Evolutionary conservation across 2,329 filamentous ascomycete species (phyloP), one percentile per base, ranked within the genome.

Genomic region (Cercospora zeina): DNA sequence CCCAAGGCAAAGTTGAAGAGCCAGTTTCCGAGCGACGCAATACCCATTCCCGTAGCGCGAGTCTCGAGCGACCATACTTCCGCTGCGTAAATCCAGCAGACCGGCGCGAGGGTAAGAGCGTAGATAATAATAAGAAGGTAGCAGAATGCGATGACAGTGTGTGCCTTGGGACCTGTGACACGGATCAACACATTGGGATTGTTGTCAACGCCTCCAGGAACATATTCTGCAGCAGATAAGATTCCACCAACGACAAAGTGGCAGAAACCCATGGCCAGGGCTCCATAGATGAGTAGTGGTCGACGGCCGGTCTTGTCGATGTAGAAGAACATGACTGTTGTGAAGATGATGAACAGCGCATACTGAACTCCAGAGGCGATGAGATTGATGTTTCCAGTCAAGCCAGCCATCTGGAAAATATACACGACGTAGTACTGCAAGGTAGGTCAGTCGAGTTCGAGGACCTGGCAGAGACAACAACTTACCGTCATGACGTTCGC

Each of bases 231-330:
- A 73, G 4, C 71, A 70, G 8, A 76, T 73, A 83, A 70, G 30
- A 80, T 69, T 30, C 78, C 79, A 14, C 78, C 92, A 59, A 95
- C 89, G 73, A 96, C 82, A 82, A 95, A 95, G 77, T 96, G 88
- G 80, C 89, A 92, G 70, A 93, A 74, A 10, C 91, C 81, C 92
- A 96, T 96, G 69, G 90, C 89, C 2, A 87, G 63, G 31, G 90
- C 91, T 69, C 92, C 92, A 71, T 82, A 84, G 74, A 96, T 85
- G 68, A 80, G 69, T 1, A 79, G 69, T 9, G 75, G 74, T 16
- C 77, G 69, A 54, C 77, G 71, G 19, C 77, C 76, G 54, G 74
- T 75, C 55, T 74, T 75, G 66, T 79, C 77, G 62, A 79, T 76
- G 64, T 75, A 77, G 69, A 77, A 75, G 66, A 77, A 77, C 67